Base-by-base conservation (phyloP, 2,329 filamentous ascomycete genomes). In the Orbilia javanica region DNA sequence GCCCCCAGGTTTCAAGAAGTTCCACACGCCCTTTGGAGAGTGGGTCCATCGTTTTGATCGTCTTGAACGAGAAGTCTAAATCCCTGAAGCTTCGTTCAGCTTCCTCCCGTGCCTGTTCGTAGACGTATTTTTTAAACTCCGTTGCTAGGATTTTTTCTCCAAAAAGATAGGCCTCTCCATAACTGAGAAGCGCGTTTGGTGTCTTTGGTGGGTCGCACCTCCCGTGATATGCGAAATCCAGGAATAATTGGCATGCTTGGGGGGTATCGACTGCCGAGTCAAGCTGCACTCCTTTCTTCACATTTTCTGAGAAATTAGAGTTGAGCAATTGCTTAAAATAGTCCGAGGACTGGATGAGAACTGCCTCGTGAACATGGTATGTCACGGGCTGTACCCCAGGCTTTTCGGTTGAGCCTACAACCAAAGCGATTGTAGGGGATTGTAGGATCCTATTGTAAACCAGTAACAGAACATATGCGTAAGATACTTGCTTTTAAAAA, bases 151-250 rank as follows among this genome's bases (percentile, higher is more conserved):
- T 60, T 4, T 55, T 53, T n/a, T 75, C 63, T 1, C 36, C 63
- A 27, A 67, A 62, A 34, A 66, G 63, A 31, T 75, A 75, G n/a
- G 62, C 52, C 36, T 44, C 39, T 0, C 63, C 70, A 22, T 62
- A 50, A 2, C 11, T 4, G 7, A 63, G 4, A 4, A 68, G 7
- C 5, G 39, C 15, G 8, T 60, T 60, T 18, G 13, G 27, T 22
- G n/a, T 29, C 15, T 29, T 31, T 36, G 5, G 18, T 4, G 42
- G 34, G 10, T 31, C 25, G 15, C 34, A 68, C 13, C 31, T 27
- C 2, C 62, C 39, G 20, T 31, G 18, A 29, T 75, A 75, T 13
- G 36, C 44, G 39, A 75, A 75, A 42, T 68, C 63, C 11, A 67
- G n/a, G 31, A 74, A 74, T 4, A 34, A 4, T 36, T 67, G 39